Conservation (phyloP, 2,329 filamentous ascomycete genomes). For the Colletotrichum neosansevieriae region DNA sequence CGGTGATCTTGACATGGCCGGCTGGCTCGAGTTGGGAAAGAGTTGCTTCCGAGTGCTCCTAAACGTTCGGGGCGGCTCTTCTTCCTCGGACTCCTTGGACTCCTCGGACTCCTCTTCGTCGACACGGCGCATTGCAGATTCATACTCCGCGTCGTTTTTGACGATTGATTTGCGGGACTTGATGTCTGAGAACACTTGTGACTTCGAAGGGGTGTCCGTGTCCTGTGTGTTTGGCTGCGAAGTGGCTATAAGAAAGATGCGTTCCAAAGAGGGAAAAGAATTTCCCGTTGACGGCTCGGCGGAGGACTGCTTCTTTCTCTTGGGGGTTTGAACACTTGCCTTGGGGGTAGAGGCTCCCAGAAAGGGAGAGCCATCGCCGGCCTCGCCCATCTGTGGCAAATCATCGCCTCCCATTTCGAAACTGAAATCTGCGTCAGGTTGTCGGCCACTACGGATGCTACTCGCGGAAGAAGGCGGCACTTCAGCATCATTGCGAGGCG, state of each 20-base stretch:
- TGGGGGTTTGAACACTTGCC: conserved; percentile 18
- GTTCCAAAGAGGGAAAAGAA: conserved; percentile 51
- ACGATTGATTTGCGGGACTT: conserved; percentile 45
- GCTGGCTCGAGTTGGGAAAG: conserved; percentile 51
- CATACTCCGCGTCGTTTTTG: conserved; percentile 53
- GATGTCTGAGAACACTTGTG: conserved; percentile 44
- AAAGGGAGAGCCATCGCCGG: conserved; percentile 14
- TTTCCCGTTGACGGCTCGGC: conserved; percentile 39
- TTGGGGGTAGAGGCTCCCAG: conserved; percentile 22
- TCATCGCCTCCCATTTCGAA: conserved; percentile 50
- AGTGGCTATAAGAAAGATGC: conserved; percentile 56
- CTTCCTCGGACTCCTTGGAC: conserved; percentile 44
- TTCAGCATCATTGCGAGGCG: neutral
- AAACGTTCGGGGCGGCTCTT: conserved; percentile 36
- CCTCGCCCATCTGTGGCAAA: conserved; percentile 34
- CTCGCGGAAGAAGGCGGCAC: conserved; percentile 51
- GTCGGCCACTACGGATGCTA: conserved; percentile 62
- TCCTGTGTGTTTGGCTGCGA: conserved; percentile 50
- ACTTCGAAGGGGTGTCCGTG: conserved; percentile 48
- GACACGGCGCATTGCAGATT: conserved; percentile 58
- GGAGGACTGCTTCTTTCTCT: conserved; percentile 3
- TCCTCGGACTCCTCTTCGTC: conserved; percentile 50
- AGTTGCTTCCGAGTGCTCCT: conserved; percentile 41
- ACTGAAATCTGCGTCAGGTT: conserved; percentile 58
- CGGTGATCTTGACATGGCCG: conserved; percentile 43